These are phyloP conservation scores for Hemileccinum impolitum DNA, from an alignment of 768 basidiomycete species.

Conservation along the genomic window DNA sequence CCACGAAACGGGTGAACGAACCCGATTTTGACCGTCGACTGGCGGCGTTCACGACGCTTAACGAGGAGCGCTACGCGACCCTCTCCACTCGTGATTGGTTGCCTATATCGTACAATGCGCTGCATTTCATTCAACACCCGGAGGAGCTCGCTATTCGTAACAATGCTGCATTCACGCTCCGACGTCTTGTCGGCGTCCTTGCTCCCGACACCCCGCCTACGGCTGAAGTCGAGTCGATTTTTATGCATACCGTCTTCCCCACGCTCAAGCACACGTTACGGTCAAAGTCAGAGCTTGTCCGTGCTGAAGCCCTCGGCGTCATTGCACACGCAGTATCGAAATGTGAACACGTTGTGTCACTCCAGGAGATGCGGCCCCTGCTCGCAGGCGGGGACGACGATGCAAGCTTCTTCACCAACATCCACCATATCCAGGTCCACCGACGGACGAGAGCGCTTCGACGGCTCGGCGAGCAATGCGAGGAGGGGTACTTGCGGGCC, in stretches of 20 bases:
- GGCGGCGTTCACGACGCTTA: conserved; percentile 67
- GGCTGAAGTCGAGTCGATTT: conserved; percentile 48
- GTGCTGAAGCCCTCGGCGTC: conserved; percentile 77
- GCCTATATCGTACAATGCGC: conserved; percentile 76
- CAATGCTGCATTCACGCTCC: conserved; percentile 72
- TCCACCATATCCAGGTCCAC: conserved; percentile 90
- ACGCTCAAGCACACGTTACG: conserved; percentile 76
- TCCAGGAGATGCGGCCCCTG: conserved; percentile 79
- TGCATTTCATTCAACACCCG: conserved; percentile 85
- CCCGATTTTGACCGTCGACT: conserved; percentile 90
- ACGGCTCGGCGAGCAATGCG: conserved; percentile 75
- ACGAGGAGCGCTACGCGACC: conserved; percentile 55
- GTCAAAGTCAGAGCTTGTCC: conserved; percentile 82
- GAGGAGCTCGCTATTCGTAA: conserved; percentile 84
- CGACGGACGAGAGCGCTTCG: conserved; percentile 83
- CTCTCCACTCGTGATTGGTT: conserved; percentile 68
- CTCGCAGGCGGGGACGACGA: conserved; percentile 89
- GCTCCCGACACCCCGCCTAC: conserved; percentile 32
- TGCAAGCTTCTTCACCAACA: conserved; percentile 95
- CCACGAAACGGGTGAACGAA: conserved; percentile 77
- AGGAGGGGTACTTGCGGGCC: conserved; percentile 62
- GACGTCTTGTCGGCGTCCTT: conserved; percentile 67
- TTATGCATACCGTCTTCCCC: conserved; percentile 67
- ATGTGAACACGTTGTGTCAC: conserved; percentile 51
- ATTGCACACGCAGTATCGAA: conserved; percentile 69